Evolutionary conservation across 169 alveolate genomes (phyloP).

Genomic region (Cryptosporidium tyzzeri): DNA sequence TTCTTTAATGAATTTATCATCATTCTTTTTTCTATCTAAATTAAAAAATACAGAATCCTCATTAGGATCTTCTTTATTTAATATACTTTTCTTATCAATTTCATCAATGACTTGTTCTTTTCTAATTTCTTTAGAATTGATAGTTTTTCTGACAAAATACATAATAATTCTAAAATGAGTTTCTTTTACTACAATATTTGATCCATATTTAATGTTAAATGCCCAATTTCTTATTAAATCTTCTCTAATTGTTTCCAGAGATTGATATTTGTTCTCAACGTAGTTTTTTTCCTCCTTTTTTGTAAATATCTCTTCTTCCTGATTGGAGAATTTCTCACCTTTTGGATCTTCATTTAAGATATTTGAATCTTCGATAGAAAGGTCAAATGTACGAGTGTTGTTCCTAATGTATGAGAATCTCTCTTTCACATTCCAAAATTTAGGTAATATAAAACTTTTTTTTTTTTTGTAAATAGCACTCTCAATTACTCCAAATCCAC

Average conservation of each 20-base stretch:
- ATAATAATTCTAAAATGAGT: conserved; percentile 3
- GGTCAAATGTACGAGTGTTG: neutral
- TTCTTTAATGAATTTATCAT: neutral
- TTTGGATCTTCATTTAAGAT: neutral
- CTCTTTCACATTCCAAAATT: conserved; percentile 11
- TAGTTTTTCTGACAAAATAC: conserved; percentile 12
- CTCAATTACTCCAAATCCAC: neutral
- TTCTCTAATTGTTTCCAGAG: conserved; percentile 34
- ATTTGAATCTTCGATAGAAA: neutral
- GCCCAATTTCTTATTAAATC: conserved; percentile 65
- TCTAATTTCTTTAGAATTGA: neutral
- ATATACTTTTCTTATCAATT: neutral
- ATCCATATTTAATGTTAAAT: conserved; percentile 68
- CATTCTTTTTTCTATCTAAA: neutral
- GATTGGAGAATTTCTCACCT: neutral
- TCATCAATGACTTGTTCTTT: conserved; percentile 1
- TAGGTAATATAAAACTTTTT: conserved; percentile 7
- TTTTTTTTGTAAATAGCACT: neutral
- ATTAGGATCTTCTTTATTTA: neutral
- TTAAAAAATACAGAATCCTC: neutral
- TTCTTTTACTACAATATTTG: conserved; percentile 10
- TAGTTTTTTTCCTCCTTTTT: conserved; percentile 4
- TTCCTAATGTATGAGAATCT: neutral
- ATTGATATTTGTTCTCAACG: neutral
- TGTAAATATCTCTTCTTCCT: neutral